Conservation (phyloP, 2,329 filamentous ascomycete genomes). For the Botrytis cinerea region DNA sequence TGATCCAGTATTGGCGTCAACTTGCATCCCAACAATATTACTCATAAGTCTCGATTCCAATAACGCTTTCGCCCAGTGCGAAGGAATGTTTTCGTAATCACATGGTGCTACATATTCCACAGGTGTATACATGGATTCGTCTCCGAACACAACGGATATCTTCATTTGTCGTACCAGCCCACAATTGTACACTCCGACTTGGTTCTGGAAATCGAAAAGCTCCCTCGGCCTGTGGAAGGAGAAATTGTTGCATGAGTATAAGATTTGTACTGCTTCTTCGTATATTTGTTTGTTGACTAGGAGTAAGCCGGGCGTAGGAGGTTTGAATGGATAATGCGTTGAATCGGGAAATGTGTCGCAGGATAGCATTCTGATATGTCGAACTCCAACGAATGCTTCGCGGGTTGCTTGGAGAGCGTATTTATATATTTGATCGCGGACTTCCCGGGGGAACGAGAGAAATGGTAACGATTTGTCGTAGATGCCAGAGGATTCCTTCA, state of each 20-base stretch:
- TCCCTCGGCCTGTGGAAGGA: constrained; percentile 15
- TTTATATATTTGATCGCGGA: constrained; percentile 39
- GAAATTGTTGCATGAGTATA: constrained; percentile 21
- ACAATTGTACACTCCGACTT: constrained; percentile 15
- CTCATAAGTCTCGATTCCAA: constrained; percentile 8
- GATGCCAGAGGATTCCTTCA: constrained; percentile 11
- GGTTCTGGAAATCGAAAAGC: constrained; percentile 20
- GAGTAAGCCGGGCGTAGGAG: constrained; percentile 17
- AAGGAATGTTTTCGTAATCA: constrained; percentile 21
- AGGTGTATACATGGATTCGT: constrained; percentile 13
- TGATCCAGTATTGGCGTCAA: constrained; percentile 12
- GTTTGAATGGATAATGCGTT: constrained; percentile 22
- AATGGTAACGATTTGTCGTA: constrained; percentile 31
- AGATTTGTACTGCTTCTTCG: constrained; percentile 8
- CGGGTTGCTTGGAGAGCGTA: constrained; percentile 30
- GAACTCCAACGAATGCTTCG: constrained; percentile 21
- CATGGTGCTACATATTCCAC: constrained; percentile 12
- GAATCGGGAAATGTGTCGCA: constrained; percentile 21
- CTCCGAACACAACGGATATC: constrained; percentile 14
- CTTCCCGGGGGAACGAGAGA: constrained; percentile 37
- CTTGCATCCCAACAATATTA: constrained; percentile 17
- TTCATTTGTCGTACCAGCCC: constrained; percentile 16
- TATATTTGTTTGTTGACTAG: constrained; percentile 16
- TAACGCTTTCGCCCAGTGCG: constrained; percentile 18
- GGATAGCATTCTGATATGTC: constrained; percentile 17